phyloP scores from a whole-genome alignment of 176 grass and related monocot genomes.

The Carex kokanica region DNA sequence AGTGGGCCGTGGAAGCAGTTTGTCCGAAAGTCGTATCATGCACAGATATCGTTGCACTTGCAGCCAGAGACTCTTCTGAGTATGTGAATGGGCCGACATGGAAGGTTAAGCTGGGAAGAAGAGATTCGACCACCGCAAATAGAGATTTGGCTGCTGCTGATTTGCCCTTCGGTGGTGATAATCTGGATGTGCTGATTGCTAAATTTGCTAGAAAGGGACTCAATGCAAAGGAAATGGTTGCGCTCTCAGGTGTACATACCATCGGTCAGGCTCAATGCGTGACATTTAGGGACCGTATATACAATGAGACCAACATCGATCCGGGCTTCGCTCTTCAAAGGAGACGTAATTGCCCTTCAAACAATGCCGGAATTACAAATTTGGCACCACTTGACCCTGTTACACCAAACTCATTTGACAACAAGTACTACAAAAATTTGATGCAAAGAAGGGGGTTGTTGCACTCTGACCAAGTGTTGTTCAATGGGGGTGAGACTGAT shows the following conservation, averaged over 20 bases:
- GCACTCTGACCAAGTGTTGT: conserved; percentile 59
- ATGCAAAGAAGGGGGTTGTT: conserved; percentile 34
- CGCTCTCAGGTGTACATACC: conserved; percentile 45
- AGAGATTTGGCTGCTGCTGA: conserved; percentile 1
- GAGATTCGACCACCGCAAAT: conserved; percentile 45
- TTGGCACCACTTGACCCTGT: conserved; percentile 37
- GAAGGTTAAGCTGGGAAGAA: conserved; percentile 47
- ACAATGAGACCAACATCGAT: conserved; percentile 31
- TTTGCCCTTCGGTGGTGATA: conserved; percentile 17
- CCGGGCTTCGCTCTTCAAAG: conserved; percentile 25
- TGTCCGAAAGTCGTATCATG: conserved; percentile 12
- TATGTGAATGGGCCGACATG: conserved; percentile 39
- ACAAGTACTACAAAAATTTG: conserved; percentile 56
- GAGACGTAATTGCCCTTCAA: conserved; percentile 22
- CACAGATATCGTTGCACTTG: not conserved
- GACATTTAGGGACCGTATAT: conserved; percentile 37
- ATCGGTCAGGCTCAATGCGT: conserved; percentile 42
- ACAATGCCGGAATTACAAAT: not conserved
- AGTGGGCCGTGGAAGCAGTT: conserved; percentile 2
- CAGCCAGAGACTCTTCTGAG: conserved; percentile 14
- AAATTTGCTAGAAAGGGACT: conserved; percentile 41
- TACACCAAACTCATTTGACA: conserved; percentile 48
- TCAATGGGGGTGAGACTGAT: conserved; percentile 39
- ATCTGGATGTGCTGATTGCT: not conserved
- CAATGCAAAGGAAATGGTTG: conserved; percentile 12